These are phyloP conservation scores for Candida piceae DNA, from an alignment of 805 yeast species.

Conservation along the genomic window DNA sequence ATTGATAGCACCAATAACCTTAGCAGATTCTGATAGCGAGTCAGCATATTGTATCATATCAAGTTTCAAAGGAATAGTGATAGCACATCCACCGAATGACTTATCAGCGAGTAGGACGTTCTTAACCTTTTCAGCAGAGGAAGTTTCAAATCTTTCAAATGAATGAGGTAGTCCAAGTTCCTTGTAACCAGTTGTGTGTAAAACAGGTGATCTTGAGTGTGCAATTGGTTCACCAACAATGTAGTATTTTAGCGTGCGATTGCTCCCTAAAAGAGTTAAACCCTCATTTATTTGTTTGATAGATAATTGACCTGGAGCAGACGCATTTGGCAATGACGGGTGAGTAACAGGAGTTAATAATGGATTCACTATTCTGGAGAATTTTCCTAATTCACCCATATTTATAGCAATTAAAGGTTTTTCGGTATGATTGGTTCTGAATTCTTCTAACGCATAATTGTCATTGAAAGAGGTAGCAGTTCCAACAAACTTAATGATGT, in stretches of 20 bases:
- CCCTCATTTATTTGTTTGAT: constrained; percentile 59
- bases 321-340: constrained; percentile 54
- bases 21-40: constrained; percentile 71
- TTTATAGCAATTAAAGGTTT: constrained; percentile 80
- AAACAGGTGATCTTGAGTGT: constrained; percentile 84
- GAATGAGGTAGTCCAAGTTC: constrained; percentile 72
- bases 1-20: constrained; percentile 88
- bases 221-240: constrained; percentile 78
- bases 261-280: constrained; percentile 48
- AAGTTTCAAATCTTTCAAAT: constrained; percentile 66
- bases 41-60: constrained; percentile 66
- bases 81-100: constrained; percentile 87
- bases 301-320: constrained; percentile 78
- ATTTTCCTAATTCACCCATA: constrained; percentile 69
- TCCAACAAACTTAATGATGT: constrained; percentile 80
- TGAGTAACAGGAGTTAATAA: constrained; percentile 84
- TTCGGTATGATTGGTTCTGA: constrained; percentile 50
- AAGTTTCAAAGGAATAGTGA: constrained; percentile 88
- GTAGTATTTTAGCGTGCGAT: constrained; percentile 47
- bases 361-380: constrained; percentile 73
- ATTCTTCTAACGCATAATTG: constrained; percentile 65
- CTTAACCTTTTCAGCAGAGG: constrained; percentile 52
- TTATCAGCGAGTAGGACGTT: constrained; percentile 42
- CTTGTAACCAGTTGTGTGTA: constrained; percentile 77
- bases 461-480: constrained; percentile 60